Percentiles rank a stretch among this genome's conserved stretches.
These are phyloP conservation scores for Talaromyces adpressus DNA, from an alignment of 495 filamentous ascomycete genomes.

Conservation along the genomic window DNA sequence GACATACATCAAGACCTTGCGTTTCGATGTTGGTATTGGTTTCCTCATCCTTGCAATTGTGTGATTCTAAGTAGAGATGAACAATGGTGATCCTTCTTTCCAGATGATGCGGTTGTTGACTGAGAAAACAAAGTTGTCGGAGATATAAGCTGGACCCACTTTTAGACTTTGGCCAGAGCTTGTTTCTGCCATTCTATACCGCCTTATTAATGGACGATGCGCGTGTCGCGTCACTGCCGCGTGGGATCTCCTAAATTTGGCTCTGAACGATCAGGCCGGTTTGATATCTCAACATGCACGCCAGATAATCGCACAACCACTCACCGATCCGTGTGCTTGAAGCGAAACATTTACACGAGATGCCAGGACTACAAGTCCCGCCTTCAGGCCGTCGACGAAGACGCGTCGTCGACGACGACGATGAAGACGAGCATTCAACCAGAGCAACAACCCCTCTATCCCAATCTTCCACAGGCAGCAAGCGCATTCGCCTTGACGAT, in stretches of 20 bases:
- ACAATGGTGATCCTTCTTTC: neutral
- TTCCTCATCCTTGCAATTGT: neutral
- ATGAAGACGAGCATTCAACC: conserved; percentile 19
- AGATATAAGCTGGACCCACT: neutral
- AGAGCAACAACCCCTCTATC: conserved; percentile 16
- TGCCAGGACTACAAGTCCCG: neutral
- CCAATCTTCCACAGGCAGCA: conserved; percentile 19
- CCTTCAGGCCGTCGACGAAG: conserved; percentile 21
- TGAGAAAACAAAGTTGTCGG: neutral
- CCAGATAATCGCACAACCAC: neutral
- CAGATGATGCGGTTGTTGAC: neutral
- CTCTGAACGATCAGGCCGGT: neutral
- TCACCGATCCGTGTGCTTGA: neutral
- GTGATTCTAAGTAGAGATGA: neutral
- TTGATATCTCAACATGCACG: neutral
- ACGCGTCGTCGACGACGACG: conserved; percentile 19
- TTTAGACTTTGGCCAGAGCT: neutral
- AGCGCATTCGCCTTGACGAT: conserved; percentile 26
- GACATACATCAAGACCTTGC: conserved; percentile 23
- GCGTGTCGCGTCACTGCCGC: conserved; percentile 7
- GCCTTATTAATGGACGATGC: conserved; percentile 5
- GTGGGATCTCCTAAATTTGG: neutral
- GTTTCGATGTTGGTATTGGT: conserved; percentile 1
- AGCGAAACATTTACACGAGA: neutral
- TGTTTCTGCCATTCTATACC: neutral